Evolutionary conservation across 164 flowering plant species (phyloP), one percentile per base, ranked within the genome.

Genomic region (Santalum album): DNA sequence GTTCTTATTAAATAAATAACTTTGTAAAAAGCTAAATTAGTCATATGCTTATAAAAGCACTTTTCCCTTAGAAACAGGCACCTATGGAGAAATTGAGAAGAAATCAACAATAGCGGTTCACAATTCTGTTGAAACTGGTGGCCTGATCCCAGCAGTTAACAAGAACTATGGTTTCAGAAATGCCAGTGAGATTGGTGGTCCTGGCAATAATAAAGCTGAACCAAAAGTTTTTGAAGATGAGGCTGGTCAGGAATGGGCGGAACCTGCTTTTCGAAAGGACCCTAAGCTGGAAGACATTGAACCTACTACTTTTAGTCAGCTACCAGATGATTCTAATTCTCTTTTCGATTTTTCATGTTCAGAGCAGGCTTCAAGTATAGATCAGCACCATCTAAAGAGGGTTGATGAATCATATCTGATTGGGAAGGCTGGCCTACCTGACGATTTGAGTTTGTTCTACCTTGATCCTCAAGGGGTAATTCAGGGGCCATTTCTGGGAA

Each of bases 401-500:
- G 62, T 56, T 23, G 57, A 24, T 21, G 70, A 58, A 25, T 52
- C 25, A 34, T 67, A 65, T 54, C 52, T 42, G 6, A n/a, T 46
- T 14, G 79, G 61, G 51, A 69, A 58, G 44, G 62, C 57, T 49
- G 51, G 47, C n/a, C 61, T 64, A 26, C 78, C 78, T 12, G 96
- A 88, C 69, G 95, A 91, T 36, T 57, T 83, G 38, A 81, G 78
- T 66, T 71, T 91, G 59, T 81, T 50, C 51, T 91, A 91, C 61
- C 66, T 73, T 61, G 98, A 91, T 74, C 98, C 98, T 57, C 95
- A 82, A 64, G 98, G 98, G 36, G 84, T 67, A 21, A 77, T 76
- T 29, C 98, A 91, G 72, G 98, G 98, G 5, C 98, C 98, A 22
- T 91, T 79, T 63, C 67, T 84, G 51, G 96, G 92, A 36, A 76